Base-by-base conservation (phyloP, 2,329 filamentous ascomycete species). In the Hawksworthiomyces lignivorus region DNA sequence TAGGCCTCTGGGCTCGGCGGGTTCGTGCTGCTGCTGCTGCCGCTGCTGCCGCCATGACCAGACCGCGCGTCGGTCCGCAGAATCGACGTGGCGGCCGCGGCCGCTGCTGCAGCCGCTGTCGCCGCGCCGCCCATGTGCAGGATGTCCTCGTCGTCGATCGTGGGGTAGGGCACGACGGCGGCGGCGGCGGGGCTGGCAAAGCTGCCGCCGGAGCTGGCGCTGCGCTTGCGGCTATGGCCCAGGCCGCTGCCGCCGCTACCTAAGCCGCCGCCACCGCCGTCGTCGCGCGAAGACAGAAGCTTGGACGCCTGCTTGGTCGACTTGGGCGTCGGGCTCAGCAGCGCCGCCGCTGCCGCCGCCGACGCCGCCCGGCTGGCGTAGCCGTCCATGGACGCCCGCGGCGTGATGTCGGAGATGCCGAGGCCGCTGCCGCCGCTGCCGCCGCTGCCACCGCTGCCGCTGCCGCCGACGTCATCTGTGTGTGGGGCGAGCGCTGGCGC, bases 111-210 rank as follows among this genome's bases (percentile, higher is more conserved):
- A 1, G 43, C 43, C 2, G 43, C 43, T 8, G 33, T 15, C 10
- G 32, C 19, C 1, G 24, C 43, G 9, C 35, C 33, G 15, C 73
- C 68, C 43, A 89, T 81, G 28, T 82, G 79, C 22, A 87, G 64
- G 14, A 77, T 63, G 38, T 94, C 87, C 48, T 94, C 87, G 45
- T 94, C 87, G 57, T 94, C 86, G 1, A 86, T 94, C 4, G 84
- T 88, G 20, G 82, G 85, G 55, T 84, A 75, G 12, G 75, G 72
- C 45, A 77, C 35, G 29, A 19, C n/a, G 35, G 43, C 14, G 39
- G 39, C 12, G n/a, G n/a, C n/a, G n/a, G n/a, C n/a, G n/a, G n/a
- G n/a, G n/a, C n/a, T n/a, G n/a, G 22, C 18, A 14, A 36, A 20
- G 8, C 32, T 45, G 39, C 39, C 38, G 26, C 31, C 26, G 24